Conservation (phyloP, 345 rosid species). For the Populus nigra region DNA sequence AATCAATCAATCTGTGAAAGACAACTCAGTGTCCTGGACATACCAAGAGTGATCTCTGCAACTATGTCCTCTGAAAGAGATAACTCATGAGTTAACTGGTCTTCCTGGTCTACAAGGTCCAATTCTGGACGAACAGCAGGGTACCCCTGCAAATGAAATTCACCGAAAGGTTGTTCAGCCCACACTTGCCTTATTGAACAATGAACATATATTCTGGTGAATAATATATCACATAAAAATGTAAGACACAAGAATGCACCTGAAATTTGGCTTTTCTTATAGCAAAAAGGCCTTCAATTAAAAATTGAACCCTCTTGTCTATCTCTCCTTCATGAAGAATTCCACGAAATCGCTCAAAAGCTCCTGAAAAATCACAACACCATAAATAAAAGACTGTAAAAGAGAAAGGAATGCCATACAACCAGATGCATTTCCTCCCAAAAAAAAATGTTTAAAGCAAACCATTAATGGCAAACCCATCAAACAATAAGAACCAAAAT, state of each 20-base stretch:
- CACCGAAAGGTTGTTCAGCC: conserved; percentile 11
- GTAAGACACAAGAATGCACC: conserved; percentile 35
- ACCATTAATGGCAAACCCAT: not conserved
- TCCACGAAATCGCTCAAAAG: conserved; percentile 91
- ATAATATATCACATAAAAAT: conserved; percentile 1
- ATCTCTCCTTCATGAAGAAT: conserved; percentile 98
- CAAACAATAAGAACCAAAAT: not conserved
- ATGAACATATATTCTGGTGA: too few species aligned
- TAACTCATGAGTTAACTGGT: conserved; percentile 79
- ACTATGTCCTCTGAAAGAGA: conserved; percentile 72
- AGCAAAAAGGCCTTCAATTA: conserved; percentile 89
- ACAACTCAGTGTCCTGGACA: conserved; percentile 19
- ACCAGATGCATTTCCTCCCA: not conserved
- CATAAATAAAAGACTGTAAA: not conserved
- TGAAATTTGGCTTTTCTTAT: conserved; percentile 86
- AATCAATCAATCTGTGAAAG: conserved; percentile 3
- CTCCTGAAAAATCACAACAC: conserved; percentile 48
- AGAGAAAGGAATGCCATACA: not conserved
- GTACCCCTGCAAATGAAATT: conserved; percentile 55
- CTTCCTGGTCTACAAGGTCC: conserved; percentile 87
- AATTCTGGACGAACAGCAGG: conserved; percentile 94
- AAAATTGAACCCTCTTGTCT: conserved; percentile 83
- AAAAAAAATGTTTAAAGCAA: not conserved
- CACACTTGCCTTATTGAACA: not conserved
- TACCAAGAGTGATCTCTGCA: conserved; percentile 78